Conservation (phyloP, 345 rosid species). For the Psidium friedrichsthalianum region DNA sequence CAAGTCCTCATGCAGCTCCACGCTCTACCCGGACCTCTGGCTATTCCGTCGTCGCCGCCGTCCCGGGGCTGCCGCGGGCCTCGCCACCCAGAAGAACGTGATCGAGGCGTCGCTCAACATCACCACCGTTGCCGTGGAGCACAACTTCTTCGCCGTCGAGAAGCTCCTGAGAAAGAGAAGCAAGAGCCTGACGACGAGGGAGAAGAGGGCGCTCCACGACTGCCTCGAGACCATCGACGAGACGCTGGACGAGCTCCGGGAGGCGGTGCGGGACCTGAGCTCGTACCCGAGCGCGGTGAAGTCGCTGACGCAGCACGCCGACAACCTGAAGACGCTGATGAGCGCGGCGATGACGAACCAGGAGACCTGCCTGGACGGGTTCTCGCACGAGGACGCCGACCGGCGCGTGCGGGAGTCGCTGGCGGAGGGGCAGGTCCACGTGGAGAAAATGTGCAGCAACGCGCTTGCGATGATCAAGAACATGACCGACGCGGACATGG, state of each 20-base stretch:
- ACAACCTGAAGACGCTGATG: conserved; percentile 66
- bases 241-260: conserved; percentile 66
- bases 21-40: conserved; percentile 72
- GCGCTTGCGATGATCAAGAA: conserved; percentile 20
- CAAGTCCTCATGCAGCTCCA: conserved; percentile 49
- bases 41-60: conserved; percentile 41
- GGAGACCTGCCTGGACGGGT: conserved; percentile 82
- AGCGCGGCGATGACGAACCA: conserved; percentile 92
- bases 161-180: conserved; percentile 3
- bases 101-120: conserved; percentile 27
- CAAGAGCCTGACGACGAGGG: conserved; percentile 30
- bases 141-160: conserved; percentile 18
- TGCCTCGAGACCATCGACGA: conserved; percentile 80
- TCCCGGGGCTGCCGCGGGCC: conserved; percentile 11
- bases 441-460: conserved; percentile 18
- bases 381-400: conserved; percentile 49
- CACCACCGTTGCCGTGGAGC: conserved; percentile 18
- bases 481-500: conserved; percentile 26
- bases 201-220: conserved; percentile 74
- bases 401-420: conserved; percentile 28
- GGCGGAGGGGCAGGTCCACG: conserved; percentile 20
- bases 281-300: conserved; percentile 48
- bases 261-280: conserved; percentile 43
- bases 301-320: conserved; percentile 54
- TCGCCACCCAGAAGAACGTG: conserved; percentile 27